Evolutionary conservation across 108 stramenopile species (phyloP).

Genomic region (Parietichytrium sp.): DNA sequence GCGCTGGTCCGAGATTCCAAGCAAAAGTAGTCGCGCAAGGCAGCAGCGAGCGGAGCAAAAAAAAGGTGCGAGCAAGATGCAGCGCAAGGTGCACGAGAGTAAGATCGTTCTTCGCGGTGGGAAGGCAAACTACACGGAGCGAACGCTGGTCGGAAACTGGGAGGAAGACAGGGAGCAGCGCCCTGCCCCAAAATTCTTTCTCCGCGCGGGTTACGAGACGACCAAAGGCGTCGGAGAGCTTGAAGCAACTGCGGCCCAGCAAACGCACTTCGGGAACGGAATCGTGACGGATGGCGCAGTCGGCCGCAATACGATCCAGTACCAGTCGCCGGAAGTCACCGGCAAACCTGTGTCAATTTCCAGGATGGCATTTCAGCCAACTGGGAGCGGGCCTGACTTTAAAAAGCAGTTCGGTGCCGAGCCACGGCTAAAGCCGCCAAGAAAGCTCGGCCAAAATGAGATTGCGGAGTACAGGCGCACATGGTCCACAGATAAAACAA

Average conservation of each 20-base stretch:
- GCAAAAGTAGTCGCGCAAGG: too few relatives aligned
- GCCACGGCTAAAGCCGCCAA: neutral
- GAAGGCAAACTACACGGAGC: neutral
- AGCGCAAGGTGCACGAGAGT: neutral
- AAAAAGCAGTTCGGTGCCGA: neutral
- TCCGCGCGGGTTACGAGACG: neutral
- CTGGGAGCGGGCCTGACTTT: neutral
- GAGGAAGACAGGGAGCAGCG: neutral
- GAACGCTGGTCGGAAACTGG: constrained; percentile 23
- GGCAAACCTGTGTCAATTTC: neutral
- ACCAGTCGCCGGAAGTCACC: neutral
- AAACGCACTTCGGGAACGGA: neutral
- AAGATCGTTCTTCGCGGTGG: neutral
- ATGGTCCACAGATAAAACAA: neutral
- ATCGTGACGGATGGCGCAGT: neutral
- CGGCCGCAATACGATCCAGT: neutral
- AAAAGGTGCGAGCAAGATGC: too few relatives aligned
- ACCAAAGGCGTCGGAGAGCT: neutral
- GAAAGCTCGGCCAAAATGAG: neutral
- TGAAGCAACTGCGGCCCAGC: neutral
- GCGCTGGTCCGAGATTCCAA: too few relatives aligned
- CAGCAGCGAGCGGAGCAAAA: too few relatives aligned
- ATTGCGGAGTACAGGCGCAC: neutral
- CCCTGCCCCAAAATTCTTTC: neutral
- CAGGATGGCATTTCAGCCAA: neutral